Percentiles rank a stretch among this genome's conserved stretches.
phyloP scores from a whole-genome alignment of 805 yeast genomes.

The Lipomyces chichibuensis region DNA sequence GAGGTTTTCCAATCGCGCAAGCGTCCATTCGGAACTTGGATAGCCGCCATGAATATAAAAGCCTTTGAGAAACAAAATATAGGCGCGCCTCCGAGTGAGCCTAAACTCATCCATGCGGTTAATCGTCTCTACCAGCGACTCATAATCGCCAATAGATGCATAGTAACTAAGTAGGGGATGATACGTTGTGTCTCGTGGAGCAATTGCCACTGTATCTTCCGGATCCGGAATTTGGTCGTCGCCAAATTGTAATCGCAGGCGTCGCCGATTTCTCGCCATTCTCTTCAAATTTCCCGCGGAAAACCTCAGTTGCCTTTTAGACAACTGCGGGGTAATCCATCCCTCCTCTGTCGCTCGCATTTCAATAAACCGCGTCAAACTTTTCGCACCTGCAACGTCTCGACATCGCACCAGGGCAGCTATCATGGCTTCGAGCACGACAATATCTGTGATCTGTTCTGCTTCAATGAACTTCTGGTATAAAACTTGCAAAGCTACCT shows the following conservation, averaged over 20 bases:
- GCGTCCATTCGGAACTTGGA: conserved; percentile 24
- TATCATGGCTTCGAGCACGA: conserved; percentile 38
- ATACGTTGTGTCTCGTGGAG: conserved; percentile 36
- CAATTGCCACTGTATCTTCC: conserved; percentile 31
- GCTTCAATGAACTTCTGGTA: conserved; percentile 32
- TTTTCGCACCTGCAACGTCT: conserved; percentile 39
- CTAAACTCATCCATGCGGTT: conserved; percentile 33
- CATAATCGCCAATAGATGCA: conserved; percentile 34
- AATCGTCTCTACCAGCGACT: conserved; percentile 29
- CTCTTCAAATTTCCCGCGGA: conserved; percentile 15
- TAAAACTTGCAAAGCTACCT: conserved; percentile 26
- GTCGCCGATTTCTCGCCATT: conserved; percentile 9
- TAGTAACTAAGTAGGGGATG: conserved; percentile 37
- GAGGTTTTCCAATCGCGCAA: conserved; percentile 21
- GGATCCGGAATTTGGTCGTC: conserved; percentile 18
- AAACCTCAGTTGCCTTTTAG: conserved; percentile 10
- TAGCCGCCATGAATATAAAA: conserved; percentile 21
- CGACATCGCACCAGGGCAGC: conserved; percentile 36
- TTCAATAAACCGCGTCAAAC: conserved; percentile 29
- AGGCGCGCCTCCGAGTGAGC: conserved; percentile 19
- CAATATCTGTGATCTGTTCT: conserved; percentile 39
- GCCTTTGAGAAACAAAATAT: conserved; percentile 25
- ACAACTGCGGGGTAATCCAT: conserved; percentile 11
- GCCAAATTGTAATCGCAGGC: not conserved
- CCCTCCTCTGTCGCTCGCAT: conserved; percentile 17